phyloP scores from a whole-genome alignment of 331 rosid species.

The Pyrus hybrid region DNA sequence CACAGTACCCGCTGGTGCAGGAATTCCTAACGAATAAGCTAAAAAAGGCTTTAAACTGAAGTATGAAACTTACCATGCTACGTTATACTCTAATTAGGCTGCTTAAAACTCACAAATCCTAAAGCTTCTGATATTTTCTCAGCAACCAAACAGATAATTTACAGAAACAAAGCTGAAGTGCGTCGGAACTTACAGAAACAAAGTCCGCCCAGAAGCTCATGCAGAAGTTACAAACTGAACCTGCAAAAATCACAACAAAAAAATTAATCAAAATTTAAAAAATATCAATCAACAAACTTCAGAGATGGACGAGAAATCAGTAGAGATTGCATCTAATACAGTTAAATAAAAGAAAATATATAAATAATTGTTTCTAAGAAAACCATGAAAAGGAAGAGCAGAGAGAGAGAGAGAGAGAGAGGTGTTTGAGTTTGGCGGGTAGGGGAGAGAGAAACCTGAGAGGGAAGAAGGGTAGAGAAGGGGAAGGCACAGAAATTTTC shows the following conservation, averaged over 20 bases:
- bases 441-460: conserved; percentile 30
- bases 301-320: not conserved
- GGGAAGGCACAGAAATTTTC: conserved; percentile 16
- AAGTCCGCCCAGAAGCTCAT: conserved; percentile 5
- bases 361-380: not conserved
- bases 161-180: not conserved
- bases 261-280: not conserved
- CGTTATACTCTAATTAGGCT: not conserved
- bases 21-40: not conserved
- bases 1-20: not conserved
- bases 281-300: not conserved
- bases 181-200: not conserved
- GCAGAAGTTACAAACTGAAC: not conserved
- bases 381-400: not conserved
- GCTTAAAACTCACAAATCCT: not conserved
- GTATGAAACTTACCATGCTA: not conserved
- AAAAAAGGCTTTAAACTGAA: not conserved
- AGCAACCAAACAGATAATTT: not conserved
- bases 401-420: not conserved
- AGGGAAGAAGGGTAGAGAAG: conserved; percentile 22
- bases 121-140: not conserved
- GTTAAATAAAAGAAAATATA: not conserved
- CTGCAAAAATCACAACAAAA: conserved; percentile 6
- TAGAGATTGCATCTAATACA: not conserved
- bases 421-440: conserved; percentile 3